Conservation (phyloP, 352 stramenopile species). For the Phytophthora macrochlamydospora region DNA sequence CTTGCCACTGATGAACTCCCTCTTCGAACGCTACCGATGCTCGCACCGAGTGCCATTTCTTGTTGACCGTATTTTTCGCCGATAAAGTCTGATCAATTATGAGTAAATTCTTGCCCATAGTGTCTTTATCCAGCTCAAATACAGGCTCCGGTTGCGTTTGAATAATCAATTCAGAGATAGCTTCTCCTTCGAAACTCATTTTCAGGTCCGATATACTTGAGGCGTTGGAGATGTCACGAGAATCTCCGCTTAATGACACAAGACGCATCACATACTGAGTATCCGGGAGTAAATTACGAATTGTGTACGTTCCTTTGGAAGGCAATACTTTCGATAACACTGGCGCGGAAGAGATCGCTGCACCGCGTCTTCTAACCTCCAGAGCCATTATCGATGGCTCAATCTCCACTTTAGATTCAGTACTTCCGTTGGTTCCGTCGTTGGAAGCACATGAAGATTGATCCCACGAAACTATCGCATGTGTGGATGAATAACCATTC, state of each 20-base stretch:
- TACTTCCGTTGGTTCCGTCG: background rate
- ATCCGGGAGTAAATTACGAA: slow-evolving; percentile 50
- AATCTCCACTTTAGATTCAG: background rate
- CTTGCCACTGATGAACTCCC: slow-evolving; percentile 88
- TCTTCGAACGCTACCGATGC: slow-evolving; percentile 68
- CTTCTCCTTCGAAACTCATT: background rate
- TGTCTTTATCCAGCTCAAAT: slow-evolving; percentile 71
- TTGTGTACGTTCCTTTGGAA: slow-evolving; percentile 42
- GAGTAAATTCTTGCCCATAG: slow-evolving; percentile 78
- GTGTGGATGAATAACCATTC: slow-evolving; percentile 36
- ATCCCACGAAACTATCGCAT: slow-evolving; percentile 41
- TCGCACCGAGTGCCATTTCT: slow-evolving; percentile 91
- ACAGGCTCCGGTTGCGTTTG: slow-evolving; percentile 63
- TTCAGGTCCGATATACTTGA: background rate
- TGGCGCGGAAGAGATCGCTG: too few species aligned
- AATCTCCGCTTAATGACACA: background rate
- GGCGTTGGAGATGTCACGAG: background rate
- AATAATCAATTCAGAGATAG: slow-evolving; percentile 30
- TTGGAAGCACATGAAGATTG: slow-evolving; percentile 1
- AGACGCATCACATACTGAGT: slow-evolving; percentile 50
- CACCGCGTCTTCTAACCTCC: slow-evolving; percentile 12
- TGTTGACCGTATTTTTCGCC: slow-evolving; percentile 86
- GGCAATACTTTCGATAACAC: slow-evolving; percentile 25
- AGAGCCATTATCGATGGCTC: slow-evolving; percentile 15
- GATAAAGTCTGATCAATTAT: slow-evolving; percentile 78